A percentile compares a stretch with the other conserved stretches of the same genome.
These are phyloP conservation scores for Dactylellina parvicollis DNA, from an alignment of 2,329 filamentous ascomycete species.

Conservation along the genomic window DNA sequence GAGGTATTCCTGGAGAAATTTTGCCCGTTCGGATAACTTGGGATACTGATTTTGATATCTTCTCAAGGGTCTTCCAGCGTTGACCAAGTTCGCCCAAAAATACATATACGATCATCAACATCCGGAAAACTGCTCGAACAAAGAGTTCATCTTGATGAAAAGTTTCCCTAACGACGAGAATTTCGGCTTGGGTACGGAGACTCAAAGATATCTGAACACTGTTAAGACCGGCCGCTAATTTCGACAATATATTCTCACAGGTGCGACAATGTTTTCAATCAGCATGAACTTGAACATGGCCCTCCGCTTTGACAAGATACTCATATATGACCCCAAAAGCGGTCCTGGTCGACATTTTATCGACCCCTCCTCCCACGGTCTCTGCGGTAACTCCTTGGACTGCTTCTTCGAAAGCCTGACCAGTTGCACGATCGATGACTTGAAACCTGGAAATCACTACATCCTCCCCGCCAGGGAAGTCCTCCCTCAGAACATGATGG, in stretches of 20 bases:
- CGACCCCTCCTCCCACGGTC: conserved; percentile 21
- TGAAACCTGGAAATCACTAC: conserved; percentile 30
- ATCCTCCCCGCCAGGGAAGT: conserved; percentile 27
- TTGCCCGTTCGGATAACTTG: neutral
- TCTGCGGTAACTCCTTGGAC: conserved; percentile 55
- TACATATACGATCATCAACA: conserved; percentile 54
- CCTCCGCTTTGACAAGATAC: conserved; percentile 54
- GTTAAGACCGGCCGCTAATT: neutral
- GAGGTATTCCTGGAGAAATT: conserved; percentile 17
- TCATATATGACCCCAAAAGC: conserved; percentile 51
- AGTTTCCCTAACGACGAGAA: conserved; percentile 56
- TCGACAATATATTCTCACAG: neutral
- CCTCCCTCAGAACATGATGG: conserved; percentile 38
- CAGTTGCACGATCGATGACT: conserved; percentile 53
- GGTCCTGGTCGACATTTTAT: conserved; percentile 55
- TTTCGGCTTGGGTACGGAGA: conserved; percentile 54
- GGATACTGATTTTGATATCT: neutral
- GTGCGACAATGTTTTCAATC: conserved; percentile 52
- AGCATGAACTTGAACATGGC: conserved; percentile 52
- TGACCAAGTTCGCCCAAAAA: conserved; percentile 55
- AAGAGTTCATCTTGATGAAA: conserved; percentile 53
- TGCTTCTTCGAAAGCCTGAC: conserved; percentile 56
- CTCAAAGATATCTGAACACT: no score
- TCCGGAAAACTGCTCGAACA: conserved; percentile 49
- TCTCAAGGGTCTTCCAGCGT: conserved; percentile 52